These are phyloP conservation scores for Monilinia fructicola DNA, from an alignment of 2,329 filamentous ascomycete genomes.

Conservation along the genomic window DNA sequence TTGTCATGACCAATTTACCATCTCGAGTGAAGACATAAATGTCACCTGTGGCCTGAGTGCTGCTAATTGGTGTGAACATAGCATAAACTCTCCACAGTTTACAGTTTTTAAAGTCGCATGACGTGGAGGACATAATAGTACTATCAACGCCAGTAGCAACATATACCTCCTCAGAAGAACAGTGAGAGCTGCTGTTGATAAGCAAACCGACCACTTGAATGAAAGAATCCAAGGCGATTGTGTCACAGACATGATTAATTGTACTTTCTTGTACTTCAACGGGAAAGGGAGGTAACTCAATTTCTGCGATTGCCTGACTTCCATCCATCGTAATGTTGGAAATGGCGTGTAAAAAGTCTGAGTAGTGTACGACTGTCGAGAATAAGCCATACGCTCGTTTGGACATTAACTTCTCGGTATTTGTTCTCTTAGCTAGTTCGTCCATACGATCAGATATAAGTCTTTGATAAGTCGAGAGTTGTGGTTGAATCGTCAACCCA, in stretches of 20 bases:
- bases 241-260: not conserved
- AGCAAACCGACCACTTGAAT: conserved; percentile 41
- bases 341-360: conserved; percentile 13
- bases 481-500: not conserved
- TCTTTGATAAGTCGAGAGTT: conserved; percentile 3
- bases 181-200: conserved; percentile 18
- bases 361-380: conserved; percentile 5
- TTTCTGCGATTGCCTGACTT: conserved; percentile 4
- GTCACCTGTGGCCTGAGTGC: conserved; percentile 10
- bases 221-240: conserved; percentile 38
- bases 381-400: conserved; percentile 19
- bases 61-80: conserved; percentile 8
- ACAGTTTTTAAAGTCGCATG: not conserved
- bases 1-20: not conserved
- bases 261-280: conserved; percentile 4
- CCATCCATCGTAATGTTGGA: conserved; percentile 6
- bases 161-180: not conserved
- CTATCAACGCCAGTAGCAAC: conserved; percentile 9
- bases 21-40: conserved; percentile 23
- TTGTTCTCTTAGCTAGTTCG: not conserved
- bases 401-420: conserved; percentile 14
- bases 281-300: not conserved
- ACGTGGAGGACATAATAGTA: not conserved
- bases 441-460: not conserved
- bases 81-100: conserved; percentile 22